A percentile compares a stretch with the other conserved stretches of the same genome.
Conservation (phyloP, 352 stramenopile genomes). For the Globisporangium parvum region DNA sequence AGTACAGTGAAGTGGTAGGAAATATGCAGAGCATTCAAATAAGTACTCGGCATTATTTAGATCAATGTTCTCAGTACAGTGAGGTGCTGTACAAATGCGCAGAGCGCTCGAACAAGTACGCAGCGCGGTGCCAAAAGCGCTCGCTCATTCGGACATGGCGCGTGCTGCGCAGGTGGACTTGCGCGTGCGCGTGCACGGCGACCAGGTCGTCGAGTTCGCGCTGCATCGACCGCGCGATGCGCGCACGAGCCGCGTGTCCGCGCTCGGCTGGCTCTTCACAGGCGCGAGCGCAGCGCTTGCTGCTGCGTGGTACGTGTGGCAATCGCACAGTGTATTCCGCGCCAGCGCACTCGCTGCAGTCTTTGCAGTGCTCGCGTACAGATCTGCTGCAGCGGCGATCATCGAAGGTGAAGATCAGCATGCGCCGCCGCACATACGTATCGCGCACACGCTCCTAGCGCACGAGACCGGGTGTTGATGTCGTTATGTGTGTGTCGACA, state of each 20-base stretch:
- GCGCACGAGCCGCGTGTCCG: not conserved
- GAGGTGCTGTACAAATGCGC: too few species aligned
- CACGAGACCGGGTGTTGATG: not conserved
- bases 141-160: not conserved
- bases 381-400: not conserved
- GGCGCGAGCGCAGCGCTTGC: conserved; percentile 1
- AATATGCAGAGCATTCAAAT: too few species aligned
- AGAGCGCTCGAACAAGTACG: too few species aligned
- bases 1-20: too few species aligned
- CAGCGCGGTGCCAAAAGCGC: not conserved
- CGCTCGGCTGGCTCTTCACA: not conserved
- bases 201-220: conserved; percentile 49
- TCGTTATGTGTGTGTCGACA: conserved; percentile 10
- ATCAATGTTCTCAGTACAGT: too few species aligned
- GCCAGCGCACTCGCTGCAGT: not conserved
- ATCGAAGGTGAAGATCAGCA: conserved; percentile 6
- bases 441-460: not conserved
- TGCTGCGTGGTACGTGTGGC: conserved; percentile 16
- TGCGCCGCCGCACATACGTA: not conserved
- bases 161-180: conserved; percentile 30
- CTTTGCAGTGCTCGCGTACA: conserved; percentile 5
- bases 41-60: too few species aligned
- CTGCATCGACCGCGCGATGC: conserved; percentile 15
- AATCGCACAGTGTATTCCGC: not conserved
- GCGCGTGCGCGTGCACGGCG: conserved; percentile 37